A percentile compares a stretch with the other conserved stretches of the same genome.
Evolutionary conservation across 2,329 filamentous ascomycete species (phyloP).

Genomic region (Trichoderma koningiopsis): DNA sequence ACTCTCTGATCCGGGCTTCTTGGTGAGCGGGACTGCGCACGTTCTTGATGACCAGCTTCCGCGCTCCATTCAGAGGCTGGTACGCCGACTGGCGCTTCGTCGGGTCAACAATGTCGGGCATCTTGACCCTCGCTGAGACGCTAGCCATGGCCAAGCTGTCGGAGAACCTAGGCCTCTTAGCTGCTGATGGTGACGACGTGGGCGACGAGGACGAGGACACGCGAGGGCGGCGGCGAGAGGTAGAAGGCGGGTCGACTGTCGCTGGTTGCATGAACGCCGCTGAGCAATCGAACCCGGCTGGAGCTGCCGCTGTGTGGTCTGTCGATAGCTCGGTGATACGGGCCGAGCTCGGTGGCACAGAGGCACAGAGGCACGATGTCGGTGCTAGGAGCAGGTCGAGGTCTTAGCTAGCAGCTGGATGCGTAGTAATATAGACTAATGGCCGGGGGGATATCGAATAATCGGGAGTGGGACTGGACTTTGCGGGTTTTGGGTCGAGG

Average conservation of each 20-base stretch:
- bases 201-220: constrained; percentile 39
- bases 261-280: constrained; percentile 40
- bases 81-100: constrained; percentile 51
- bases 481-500: constrained; percentile 6
- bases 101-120: constrained; percentile 43
- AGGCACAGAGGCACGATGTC: not conserved
- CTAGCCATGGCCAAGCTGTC: constrained; percentile 38
- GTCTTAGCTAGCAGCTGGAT: not conserved
- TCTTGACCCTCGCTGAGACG: constrained; percentile 45
- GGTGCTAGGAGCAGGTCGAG: not conserved
- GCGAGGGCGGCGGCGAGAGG: constrained; percentile 45
- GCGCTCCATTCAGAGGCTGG: constrained; percentile 74
- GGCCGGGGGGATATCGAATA: constrained; percentile 10
- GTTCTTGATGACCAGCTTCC: constrained; percentile 93
- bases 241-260: constrained; percentile 35
- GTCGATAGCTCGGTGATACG: not conserved
- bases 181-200: constrained; percentile 31
- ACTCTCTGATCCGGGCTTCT: constrained; percentile 67
- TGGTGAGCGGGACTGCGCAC: constrained; percentile 64
- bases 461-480: constrained; percentile 16
- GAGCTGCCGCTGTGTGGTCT: constrained; percentile 2
- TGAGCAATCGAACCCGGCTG: constrained; percentile 6
- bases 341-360: constrained; percentile 10
- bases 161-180: constrained; percentile 40
- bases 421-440: not conserved